Percentiles rank a stretch among this genome's conserved stretches.
These are phyloP conservation scores for Candida verbasci DNA, from an alignment of 805 yeast species.

Conservation along the genomic window DNA sequence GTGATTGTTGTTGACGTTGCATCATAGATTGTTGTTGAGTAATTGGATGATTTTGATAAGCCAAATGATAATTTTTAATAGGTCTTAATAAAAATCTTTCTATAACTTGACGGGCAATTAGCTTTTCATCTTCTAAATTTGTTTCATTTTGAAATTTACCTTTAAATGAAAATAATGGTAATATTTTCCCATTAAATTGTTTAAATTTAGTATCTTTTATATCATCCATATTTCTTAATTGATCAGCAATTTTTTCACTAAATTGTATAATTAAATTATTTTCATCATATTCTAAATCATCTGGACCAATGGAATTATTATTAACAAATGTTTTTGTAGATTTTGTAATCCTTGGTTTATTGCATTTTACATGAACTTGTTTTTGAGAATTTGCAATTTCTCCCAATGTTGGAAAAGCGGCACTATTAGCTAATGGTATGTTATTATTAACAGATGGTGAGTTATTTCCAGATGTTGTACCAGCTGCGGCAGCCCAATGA, in stretches of 20 bases:
- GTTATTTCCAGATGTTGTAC: slow-evolving; percentile 16
- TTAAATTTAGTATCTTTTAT: slow-evolving; percentile 22
- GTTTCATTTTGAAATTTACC: slow-evolving; percentile 24
- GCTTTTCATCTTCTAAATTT: slow-evolving; percentile 31
- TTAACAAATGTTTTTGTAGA: slow-evolving; percentile 19
- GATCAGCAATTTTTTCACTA: slow-evolving; percentile 44
- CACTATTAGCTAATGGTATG: slow-evolving; percentile 40
- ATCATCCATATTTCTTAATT: slow-evolving; percentile 34
- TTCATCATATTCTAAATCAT: slow-evolving; percentile 47
- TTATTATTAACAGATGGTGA: slow-evolving; percentile 35
- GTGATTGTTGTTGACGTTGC: slow-evolving; percentile 31
- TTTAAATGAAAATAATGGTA: slow-evolving; percentile 52
- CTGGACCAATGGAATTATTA: slow-evolving; percentile 34
- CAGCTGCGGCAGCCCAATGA: slow-evolving; percentile 49
- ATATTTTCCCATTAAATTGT: slow-evolving; percentile 12
- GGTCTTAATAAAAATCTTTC: slow-evolving; percentile 38
- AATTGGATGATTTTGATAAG: slow-evolving; percentile 41
- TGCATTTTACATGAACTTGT: slow-evolving; percentile 24
- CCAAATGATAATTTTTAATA: slow-evolving; percentile 41
- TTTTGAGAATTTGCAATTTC: slow-evolving; percentile 38
- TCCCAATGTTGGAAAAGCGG: slow-evolving; percentile 60
- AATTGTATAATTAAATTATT: slow-evolving; percentile 39
- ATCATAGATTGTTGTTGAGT: slow-evolving; percentile 28
- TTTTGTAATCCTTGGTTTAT: slow-evolving; percentile 22
- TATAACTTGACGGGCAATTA: slow-evolving; percentile 36